Evolutionary conservation across 225 moss, liverwort and hornwort genomes (phyloP).

Genomic region (Neckera pumila): DNA sequence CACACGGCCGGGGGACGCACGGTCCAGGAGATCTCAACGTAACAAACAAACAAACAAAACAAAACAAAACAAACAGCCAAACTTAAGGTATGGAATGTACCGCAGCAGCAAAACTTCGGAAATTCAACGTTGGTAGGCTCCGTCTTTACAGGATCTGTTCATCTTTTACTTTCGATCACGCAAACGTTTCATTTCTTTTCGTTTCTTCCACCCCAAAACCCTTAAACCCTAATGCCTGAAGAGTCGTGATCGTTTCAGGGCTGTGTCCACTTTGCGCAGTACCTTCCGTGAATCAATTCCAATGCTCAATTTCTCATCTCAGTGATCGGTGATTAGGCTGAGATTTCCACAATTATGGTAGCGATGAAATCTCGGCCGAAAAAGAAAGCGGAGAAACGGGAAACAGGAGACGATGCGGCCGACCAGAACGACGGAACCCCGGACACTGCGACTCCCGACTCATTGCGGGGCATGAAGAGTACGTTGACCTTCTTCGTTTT

Average conservation of each 20-base stretch:
- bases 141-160: neutral
- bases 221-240: neutral
- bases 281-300: neutral
- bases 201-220: neutral
- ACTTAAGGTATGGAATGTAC: no score
- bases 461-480: conserved; percentile 26
- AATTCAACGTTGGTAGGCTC: neutral
- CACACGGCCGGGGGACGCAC: no score
- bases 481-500: neutral
- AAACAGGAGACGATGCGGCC: neutral
- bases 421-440: neutral
- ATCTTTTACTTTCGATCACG: neutral
- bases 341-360: neutral
- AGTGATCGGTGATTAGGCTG: neutral
- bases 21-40: no score
- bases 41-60: no score
- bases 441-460: neutral
- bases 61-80: no score
- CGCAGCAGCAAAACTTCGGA: neutral
- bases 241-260: neutral
- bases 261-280: neutral
- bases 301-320: neutral
- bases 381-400: neutral
- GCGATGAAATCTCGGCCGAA: conserved; percentile 13
- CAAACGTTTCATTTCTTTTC: neutral